Conservation (phyloP, 2,329 filamentous ascomycete genomes). For the Ambrosiella xylebori region DNA sequence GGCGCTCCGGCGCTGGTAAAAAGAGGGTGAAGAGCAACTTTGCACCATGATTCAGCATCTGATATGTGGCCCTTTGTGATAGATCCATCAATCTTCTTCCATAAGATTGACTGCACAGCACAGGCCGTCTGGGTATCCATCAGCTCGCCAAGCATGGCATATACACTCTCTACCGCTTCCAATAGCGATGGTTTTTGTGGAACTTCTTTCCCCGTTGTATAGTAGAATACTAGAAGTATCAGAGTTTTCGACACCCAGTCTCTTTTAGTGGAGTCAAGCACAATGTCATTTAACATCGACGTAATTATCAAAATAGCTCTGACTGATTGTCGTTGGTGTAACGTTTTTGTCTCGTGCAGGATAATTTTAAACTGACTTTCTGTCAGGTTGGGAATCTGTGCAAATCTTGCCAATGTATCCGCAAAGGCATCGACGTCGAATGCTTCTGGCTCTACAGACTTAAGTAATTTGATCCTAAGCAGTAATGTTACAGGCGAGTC, state of each 20-base stretch:
- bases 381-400: constrained; percentile 40
- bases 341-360: constrained; percentile 48
- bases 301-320: constrained; percentile 38
- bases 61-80: constrained; percentile 35
- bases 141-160: constrained; percentile 26
- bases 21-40: constrained; percentile 44
- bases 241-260: constrained; percentile 53
- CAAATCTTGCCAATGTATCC: constrained; percentile 41
- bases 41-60: constrained; percentile 52
- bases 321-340: constrained; percentile 37
- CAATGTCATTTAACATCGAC: constrained; percentile 41
- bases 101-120: constrained; percentile 57
- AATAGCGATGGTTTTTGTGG: constrained; percentile 8
- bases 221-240: constrained; percentile 51
- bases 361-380: constrained; percentile 48
- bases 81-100: constrained; percentile 55
- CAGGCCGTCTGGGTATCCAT: constrained; percentile 45
- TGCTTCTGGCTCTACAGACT: constrained; percentile 26
- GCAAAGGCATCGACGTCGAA: constrained; percentile 33
- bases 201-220: constrained; percentile 24
- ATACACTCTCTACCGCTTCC: constrained; percentile 20
- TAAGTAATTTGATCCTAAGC: constrained; percentile 50
- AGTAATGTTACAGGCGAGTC: constrained; percentile 49
- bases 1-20: constrained; percentile 48
- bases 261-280: constrained; percentile 31